Base-by-base conservation (phyloP, 1,284 basidiomycete genomes). In the Sporisorium graminicola region DNA sequence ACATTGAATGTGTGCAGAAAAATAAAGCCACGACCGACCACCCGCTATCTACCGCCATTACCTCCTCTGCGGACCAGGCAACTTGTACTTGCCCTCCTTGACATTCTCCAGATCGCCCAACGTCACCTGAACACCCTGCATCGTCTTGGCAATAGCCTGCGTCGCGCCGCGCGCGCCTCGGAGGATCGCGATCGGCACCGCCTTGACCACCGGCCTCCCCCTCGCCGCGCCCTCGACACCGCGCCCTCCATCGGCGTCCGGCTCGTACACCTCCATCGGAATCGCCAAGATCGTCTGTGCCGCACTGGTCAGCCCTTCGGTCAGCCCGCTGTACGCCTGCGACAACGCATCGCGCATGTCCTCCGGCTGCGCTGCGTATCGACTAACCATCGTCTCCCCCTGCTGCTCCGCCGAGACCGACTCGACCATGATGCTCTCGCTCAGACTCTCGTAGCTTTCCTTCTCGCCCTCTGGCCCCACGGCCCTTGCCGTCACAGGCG, bases 201-300 rank as follows among this genome's bases (percentile, higher is more conserved):
- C 96, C 49, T 95, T 91, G 56, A 98, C 92, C 18, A 99, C 94
- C 22, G 95, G 93, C 29, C 62, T 53, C 0, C 62, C 65, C 22
- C 54, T 43, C 16, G 6, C 60, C 29, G 53, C 29, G 13, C 42
- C 52, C 29, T 31, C 29, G 5, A 50, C 87, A 89, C 85, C 79
- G 7, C 26, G 24, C 4, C 33, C 40, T 1, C 37, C 29, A 5
- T 51, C 54, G 24, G 33, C 9, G 14, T 64, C 92, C 66, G 92
- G 89, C 86, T 99, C 96, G 81, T 98, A 98, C 18, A 98, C 94
- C 86, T 99, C 97, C 95, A 99, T 98, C 0, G 96, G 96, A 1
- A 99, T 94, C 0, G 97, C 96, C 31, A 99, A 89, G 74, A 99
- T 99, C 0, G 97, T 99, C 87, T 99, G 96, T 14, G 96, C 97